Conservation (phyloP, 108 stramenopile species). For the Nannochloropsis oceanica region DNA sequence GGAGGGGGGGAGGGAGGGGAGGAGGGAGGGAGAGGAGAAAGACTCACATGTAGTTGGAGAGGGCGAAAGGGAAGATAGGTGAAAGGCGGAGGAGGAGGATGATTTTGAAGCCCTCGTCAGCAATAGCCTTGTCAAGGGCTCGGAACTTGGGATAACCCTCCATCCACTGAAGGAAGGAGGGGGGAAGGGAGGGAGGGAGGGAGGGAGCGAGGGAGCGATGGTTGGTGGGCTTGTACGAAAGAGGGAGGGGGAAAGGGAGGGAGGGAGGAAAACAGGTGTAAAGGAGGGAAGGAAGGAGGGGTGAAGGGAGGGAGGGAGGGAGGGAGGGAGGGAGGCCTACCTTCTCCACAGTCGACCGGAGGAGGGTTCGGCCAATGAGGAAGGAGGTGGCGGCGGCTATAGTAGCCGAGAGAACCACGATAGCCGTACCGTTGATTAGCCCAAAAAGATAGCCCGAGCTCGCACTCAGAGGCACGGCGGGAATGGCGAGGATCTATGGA, state of each 20-base stretch:
- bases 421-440: too few relatives aligned
- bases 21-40: not conserved
- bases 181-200: not conserved
- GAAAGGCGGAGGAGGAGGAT: not conserved
- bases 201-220: too few relatives aligned
- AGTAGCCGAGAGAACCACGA: too few relatives aligned
- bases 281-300: too few relatives aligned
- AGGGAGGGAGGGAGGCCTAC: too few relatives aligned
- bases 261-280: too few relatives aligned
- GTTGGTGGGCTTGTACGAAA: too few relatives aligned
- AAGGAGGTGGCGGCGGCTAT: too few relatives aligned
- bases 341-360: too few relatives aligned
- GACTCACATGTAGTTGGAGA: not conserved
- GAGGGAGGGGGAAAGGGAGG: too few relatives aligned
- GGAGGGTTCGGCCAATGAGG: too few relatives aligned
- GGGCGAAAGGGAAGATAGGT: not conserved
- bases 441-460: not conserved
- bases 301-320: too few relatives aligned
- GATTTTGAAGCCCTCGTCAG: not conserved
- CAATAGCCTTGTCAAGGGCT: not conserved
- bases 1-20: not conserved
- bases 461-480: not conserved
- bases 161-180: not conserved
- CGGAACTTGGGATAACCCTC: not conserved
- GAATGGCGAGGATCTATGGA: not conserved